phyloP scores from a whole-genome alignment of 2,329 filamentous ascomycete species.

The Colletotrichum abscissum region DNA sequence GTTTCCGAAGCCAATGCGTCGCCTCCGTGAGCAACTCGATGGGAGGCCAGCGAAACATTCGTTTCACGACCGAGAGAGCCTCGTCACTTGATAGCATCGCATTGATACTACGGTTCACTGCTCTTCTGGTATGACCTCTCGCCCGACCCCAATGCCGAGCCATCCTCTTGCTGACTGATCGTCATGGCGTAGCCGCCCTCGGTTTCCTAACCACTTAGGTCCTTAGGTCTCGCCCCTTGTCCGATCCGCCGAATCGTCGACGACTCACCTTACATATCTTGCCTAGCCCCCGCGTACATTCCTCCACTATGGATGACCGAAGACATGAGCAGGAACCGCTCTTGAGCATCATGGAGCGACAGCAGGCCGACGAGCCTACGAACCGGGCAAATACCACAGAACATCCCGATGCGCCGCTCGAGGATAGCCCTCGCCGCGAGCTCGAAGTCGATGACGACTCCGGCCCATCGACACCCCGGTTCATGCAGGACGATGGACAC shows the following conservation, averaged over 20 bases:
- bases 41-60: slow-evolving; percentile 25
- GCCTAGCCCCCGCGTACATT: slow-evolving; percentile 1
- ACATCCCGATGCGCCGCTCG: slow-evolving; percentile 57
- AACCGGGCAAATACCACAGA: slow-evolving; percentile 38
- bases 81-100: slow-evolving; percentile 33
- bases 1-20: slow-evolving; percentile 25
- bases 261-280: slow-evolving; percentile 30
- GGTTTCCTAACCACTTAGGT: slow-evolving; percentile 25
- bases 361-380: slow-evolving; percentile 40
- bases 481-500: slow-evolving; percentile 65
- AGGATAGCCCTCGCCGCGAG: slow-evolving; percentile 51
- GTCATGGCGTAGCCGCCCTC: slow-evolving; percentile 34
- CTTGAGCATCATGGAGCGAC: slow-evolving; percentile 49
- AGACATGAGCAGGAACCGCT: slow-evolving; percentile 51
- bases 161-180: slow-evolving; percentile 35
- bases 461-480: slow-evolving; percentile 65
- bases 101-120: slow-evolving; percentile 28
- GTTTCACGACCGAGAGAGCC: slow-evolving; percentile 28
- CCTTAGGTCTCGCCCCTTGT: slow-evolving; percentile 24
- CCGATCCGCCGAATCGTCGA: slow-evolving; percentile 14
- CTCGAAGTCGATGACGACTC: slow-evolving; percentile 57
- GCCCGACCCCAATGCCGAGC: slow-evolving; percentile 26
- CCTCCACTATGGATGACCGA: slow-evolving; percentile 44
- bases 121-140: slow-evolving; percentile 22
- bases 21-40: slow-evolving; percentile 17